Conservation (phyloP, 208 protist species). For the Leishmania arabica region DNA sequence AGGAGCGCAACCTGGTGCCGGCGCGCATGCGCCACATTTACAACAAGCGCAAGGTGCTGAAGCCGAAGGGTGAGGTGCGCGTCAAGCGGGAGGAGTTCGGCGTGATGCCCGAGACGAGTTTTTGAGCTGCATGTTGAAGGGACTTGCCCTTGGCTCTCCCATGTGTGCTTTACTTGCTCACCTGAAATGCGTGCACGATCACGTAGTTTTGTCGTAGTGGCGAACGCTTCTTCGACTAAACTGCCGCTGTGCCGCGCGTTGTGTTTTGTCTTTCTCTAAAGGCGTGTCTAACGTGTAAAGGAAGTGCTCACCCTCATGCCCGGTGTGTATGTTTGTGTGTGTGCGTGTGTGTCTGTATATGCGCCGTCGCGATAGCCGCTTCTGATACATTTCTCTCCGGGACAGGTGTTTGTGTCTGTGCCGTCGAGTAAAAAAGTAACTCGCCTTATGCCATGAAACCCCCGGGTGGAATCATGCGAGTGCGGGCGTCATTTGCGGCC, state of each 20-base stretch:
- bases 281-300: constrained; percentile 3
- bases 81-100: constrained; percentile 86
- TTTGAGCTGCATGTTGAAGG: constrained; percentile 34
- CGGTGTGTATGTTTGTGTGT: not conserved
- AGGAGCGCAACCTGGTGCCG: constrained; percentile 90
- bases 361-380: not conserved
- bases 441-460: not conserved
- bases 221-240: not conserved
- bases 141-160: constrained; percentile 1
- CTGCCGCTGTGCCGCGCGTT: not conserved
- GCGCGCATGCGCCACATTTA: constrained; percentile 87
- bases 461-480: not conserved
- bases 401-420: not conserved
- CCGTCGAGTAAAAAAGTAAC: not conserved
- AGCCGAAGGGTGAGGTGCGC: constrained; percentile 86
- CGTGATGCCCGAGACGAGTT: constrained; percentile 74
- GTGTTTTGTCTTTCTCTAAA: not conserved
- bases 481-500: not conserved
- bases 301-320: not conserved
- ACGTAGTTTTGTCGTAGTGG: not conserved
- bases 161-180: not conserved
- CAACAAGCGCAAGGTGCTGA: constrained; percentile 89
- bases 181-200: not conserved
- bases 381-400: not conserved
- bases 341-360: not conserved